Evolutionary conservation across 345 rosid genomes (phyloP).

Genomic region (Raphanus raphanistrum): DNA sequence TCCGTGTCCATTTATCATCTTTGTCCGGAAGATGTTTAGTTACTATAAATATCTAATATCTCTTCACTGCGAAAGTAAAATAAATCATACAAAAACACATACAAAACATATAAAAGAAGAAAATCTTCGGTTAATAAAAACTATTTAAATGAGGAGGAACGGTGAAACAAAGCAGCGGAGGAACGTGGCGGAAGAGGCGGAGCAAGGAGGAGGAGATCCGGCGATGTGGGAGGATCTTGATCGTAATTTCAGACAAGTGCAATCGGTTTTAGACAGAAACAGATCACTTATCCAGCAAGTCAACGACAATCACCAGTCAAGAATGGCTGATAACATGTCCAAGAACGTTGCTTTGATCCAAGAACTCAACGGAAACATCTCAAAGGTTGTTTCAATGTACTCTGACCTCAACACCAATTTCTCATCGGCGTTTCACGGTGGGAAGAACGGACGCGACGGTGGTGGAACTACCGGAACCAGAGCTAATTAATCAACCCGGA

Average conservation of each 20-base stretch:
- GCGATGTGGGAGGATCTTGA: conserved; percentile 60
- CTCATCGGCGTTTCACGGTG: conserved; percentile 46
- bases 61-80: conserved; percentile 14
- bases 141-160: conserved; percentile 31
- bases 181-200: conserved; percentile 33
- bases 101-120: background rate
- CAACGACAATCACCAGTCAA: conserved; percentile 86
- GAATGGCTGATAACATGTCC: conserved; percentile 72
- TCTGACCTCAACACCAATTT: conserved; percentile 61
- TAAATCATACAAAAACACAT: background rate
- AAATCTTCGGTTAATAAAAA: conserved; percentile 1
- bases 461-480: conserved; percentile 36
- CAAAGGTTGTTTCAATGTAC: conserved; percentile 75
- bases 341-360: conserved; percentile 87
- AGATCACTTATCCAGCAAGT: conserved; percentile 73
- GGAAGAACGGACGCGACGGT: conserved; percentile 25
- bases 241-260: conserved; percentile 61
- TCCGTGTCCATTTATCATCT: conserved; percentile 18
- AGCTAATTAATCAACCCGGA: conserved; percentile 26
- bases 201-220: conserved; percentile 43
- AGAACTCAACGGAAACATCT: conserved; percentile 79
- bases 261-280: conserved; percentile 82
- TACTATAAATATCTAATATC: conserved; percentile 40
- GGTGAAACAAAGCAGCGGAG: conserved; percentile 37
- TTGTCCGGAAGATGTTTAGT: conserved; percentile 26